Evolutionary conservation across 768 basidiomycete genomes (phyloP), one percentile per base, ranked within the genome.

Genomic region (Phanerochaete sordida): DNA sequence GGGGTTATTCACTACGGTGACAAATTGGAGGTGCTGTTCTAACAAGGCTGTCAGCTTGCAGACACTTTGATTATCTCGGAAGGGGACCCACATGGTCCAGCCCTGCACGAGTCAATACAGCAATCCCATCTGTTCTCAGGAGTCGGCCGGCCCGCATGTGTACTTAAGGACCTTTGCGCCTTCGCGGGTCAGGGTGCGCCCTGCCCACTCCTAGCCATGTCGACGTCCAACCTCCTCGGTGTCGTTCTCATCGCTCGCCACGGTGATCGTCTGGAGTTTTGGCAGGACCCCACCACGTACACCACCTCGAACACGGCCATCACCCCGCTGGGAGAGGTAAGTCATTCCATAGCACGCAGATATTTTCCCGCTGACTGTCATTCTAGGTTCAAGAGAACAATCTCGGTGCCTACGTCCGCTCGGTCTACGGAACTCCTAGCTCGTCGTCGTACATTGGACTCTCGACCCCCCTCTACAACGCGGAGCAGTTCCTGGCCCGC

Each of bases 321-420:
- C 52, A 88, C 87, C 3, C 82, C 87, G n/a, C 74, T 88, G 26
- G 87, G 87, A 54, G 84, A 81, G 66, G 87, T 87, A 69, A 50
- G 75, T n/a, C n/a, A n/a, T n/a, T n/a, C n/a, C n/a, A n/a, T n/a
- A n/a, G n/a, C n/a, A n/a, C n/a, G n/a, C n/a, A 50, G 2, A 21
- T 16, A 27, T 27, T 3, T 33, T 2, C 21, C 15, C 35, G n/a
- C 35, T 23, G 21, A 2, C 28, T 31, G n/a, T 7, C 30, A 8
- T 1, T 48, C 3, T 44, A 87, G 86, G 67, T 73, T 72, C 75
- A 90, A 79, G 82, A 85, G 68, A 81, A 75, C 58, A 78, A 81
- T 62, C 76, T 88, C 5, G 88, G 88, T 9, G 65, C 72, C 31
- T 66, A 78, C 52, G 62, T 90, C n/a, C 79, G 78, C 19, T 74